Base-by-base conservation (phyloP, 2,329 filamentous ascomycete genomes). In the Botrytis deweyae region DNA sequence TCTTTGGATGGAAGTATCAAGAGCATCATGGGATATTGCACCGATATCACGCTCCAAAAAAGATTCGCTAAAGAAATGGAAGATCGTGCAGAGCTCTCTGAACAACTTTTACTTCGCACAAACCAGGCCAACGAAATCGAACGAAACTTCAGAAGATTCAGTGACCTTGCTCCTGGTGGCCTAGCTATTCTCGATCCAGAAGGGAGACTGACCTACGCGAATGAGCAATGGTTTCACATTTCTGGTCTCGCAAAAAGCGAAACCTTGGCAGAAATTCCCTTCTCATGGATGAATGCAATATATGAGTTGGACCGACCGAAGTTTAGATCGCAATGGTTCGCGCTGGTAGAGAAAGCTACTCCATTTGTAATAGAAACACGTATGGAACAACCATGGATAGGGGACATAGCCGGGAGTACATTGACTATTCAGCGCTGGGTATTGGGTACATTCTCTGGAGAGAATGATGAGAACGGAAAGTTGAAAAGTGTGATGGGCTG, bases 21-120 rank as follows among this genome's bases (percentile, higher is more conserved):
- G 82, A 89, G 89, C 75, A 90, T 94, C 6, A 94, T 94, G 78
- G 92, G 92, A 72, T 92, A 90, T 78, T 90, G 96, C 68, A 95
- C 93, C 0, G 93, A 97, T 79, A 97, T 97, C 76, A 93, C 91
- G 29, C 88, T 91, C 68, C 93, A 95, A 81, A 97, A 97, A 80
- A 90, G 90, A 85, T 93, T 93, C 2, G 93, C 95, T 81, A 89
- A 94, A 78, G 93, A 95, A 80, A 93, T 93, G 0, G 88, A 94
- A 2, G 91, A 94, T 80, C 89, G 91, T 2, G 91, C 93, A 66
- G 61, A 66, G 70, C 87, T 95, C 4, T 93, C 91, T 0, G 87
- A 93, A 80, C 91, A 95, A 80, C 85, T 95, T 25, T 88, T 90
- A 49, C 85, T 90, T 33, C 84, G 87, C 49, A 89, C 88, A 3